These are phyloP conservation scores for Rostrohypoxylon terebratum DNA, from an alignment of 495 filamentous ascomycete species.

Conservation along the genomic window DNA sequence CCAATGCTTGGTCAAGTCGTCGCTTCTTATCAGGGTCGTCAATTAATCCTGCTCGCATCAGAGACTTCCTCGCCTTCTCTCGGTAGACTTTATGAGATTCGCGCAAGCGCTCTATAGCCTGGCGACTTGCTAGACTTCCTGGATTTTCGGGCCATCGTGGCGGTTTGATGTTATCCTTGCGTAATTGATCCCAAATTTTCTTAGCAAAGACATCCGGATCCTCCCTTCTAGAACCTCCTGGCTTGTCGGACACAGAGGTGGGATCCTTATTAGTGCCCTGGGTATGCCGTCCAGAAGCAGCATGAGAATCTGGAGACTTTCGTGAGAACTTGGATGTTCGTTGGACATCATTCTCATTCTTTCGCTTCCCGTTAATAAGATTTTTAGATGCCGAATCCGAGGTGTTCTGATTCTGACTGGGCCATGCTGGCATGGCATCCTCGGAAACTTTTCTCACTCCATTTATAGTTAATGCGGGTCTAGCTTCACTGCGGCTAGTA, in stretches of 20 bases:
- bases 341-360: constrained; percentile 21
- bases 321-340: constrained; percentile 26
- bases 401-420: constrained; percentile 21
- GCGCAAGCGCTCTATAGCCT: constrained; percentile 58
- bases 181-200: constrained; percentile 56
- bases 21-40: constrained; percentile 90
- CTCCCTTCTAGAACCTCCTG: constrained; percentile 12
- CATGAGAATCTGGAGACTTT: constrained; percentile 10
- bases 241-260: neutral
- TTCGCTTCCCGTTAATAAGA: constrained; percentile 29
- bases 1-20: constrained; percentile 83
- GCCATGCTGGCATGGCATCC: constrained; percentile 45
- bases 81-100: constrained; percentile 71
- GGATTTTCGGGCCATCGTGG: constrained; percentile 58
- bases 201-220: constrained; percentile 51
- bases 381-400: neutral
- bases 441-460: constrained; percentile 27
- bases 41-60: constrained; percentile 80
- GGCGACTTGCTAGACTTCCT: constrained; percentile 56
- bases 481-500: neutral
- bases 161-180: constrained; percentile 57
- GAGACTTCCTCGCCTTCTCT: constrained; percentile 71
- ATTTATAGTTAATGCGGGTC: neutral
- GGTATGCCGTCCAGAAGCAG: constrained; percentile 11
- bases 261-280: neutral